Evolutionary conservation across 805 yeast species (phyloP), one percentile per base, ranked within the genome.

Genomic region (Kodamaea leandrae): DNA sequence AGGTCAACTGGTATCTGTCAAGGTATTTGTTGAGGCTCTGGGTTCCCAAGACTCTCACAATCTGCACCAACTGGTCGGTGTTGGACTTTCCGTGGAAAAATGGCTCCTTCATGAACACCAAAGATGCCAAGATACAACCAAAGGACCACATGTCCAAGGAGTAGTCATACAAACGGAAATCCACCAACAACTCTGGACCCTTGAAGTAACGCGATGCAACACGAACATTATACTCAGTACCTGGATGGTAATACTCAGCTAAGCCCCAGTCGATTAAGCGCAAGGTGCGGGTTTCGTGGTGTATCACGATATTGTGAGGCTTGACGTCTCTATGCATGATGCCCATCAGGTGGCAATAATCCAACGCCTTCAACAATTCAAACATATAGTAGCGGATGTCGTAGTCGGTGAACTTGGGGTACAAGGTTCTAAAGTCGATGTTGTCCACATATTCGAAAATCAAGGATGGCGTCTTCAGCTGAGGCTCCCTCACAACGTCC

Each of bases 241-340:
- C 93, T 2, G 85, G 83, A 58, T 89, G 96, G 63, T 89, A 89
- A 57, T 86, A 89, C 60, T 89, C 96, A 6, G 96, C 96, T 46
- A 89, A 67, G 12, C 96, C 96, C 96, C 96, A 89, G 66, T 89
- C 96, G 49, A 89, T 89, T 42, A 89, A 75, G 52, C 91, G 76
- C 55, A 89, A 66, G 29, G 70, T 66, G 50, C 74, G 76, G 34
- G 58, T 61, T 18, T 71, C 66, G 46, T 88, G 96, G 63, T 89
- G 96, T 51, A 88, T 88, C 96, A 88, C 88, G 32, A 88, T 87
- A 57, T 88, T 88, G 61, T 88, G 96, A 8, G 96, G 96, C 60
- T 88, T 88, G 37, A 88, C 96, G 63, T 88, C 96, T 59, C 96
- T 73, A 63, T 88, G 96, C 83, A 88, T 88, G 49, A 90, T 87